Evolutionary conservation across 306 rosid species (phyloP).

Genomic region (Quercus cerris): DNA sequence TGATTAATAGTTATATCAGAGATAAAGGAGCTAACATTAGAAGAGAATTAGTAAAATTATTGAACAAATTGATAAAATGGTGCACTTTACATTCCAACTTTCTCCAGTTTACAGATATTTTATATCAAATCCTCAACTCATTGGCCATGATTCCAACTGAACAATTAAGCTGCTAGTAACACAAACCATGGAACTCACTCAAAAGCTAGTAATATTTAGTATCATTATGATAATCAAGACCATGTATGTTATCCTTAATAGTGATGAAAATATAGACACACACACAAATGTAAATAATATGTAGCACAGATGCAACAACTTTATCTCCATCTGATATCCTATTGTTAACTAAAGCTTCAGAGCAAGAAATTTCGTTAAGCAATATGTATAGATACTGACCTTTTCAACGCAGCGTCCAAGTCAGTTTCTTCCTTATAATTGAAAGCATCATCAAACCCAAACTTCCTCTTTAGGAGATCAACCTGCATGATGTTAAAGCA

Average conservation of each 20-base stretch:
- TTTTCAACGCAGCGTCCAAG: background rate
- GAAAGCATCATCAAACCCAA: background rate
- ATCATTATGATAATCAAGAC: background rate
- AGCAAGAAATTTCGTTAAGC: background rate
- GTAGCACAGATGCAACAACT: background rate
- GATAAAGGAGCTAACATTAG: too few relatives aligned
- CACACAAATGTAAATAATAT: background rate
- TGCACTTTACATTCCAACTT: too few relatives aligned
- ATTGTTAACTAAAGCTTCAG: background rate
- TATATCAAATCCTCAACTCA: too few relatives aligned
- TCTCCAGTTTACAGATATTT: too few relatives aligned
- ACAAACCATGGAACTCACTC: too few relatives aligned
- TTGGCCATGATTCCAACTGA: too few relatives aligned
- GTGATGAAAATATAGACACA: too few relatives aligned
- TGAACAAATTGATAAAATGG: too few relatives aligned
- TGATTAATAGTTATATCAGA: too few relatives aligned
- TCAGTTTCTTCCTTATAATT: background rate
- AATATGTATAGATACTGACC: background rate
- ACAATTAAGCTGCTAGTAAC: too few relatives aligned
- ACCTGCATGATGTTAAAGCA: background rate
- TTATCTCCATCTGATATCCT: background rate
- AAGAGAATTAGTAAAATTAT: too few relatives aligned
- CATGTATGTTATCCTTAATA: background rate
- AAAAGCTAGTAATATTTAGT: too few relatives aligned
- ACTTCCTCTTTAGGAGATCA: background rate